Percentiles rank a stretch among this genome's conserved stretches.
Conservation (phyloP, 768 basidiomycete species). For the Phylloporus arenicola region DNA sequence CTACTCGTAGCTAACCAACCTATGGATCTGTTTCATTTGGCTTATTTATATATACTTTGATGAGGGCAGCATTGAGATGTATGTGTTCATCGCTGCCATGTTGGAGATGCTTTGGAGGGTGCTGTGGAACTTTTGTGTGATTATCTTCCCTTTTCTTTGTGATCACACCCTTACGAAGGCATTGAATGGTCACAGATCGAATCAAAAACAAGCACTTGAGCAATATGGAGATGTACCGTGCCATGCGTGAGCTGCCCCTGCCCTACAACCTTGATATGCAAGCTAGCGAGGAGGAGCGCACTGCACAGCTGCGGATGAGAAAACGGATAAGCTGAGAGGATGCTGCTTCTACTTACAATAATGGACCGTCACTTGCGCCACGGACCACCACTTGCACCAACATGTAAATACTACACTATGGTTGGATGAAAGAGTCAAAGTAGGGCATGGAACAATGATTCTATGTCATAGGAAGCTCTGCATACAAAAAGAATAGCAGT, state of each 20-base stretch:
- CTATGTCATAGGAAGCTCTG: too few relatives aligned
- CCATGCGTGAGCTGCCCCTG: conserved; percentile 78
- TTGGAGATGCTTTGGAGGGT: conserved; percentile 76
- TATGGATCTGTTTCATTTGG: conserved; percentile 78
- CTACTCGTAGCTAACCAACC: conserved; percentile 55
- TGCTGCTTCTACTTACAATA: neutral
- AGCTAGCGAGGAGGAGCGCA: conserved; percentile 36
- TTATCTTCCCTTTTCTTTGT: conserved; percentile 3
- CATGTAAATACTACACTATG: too few relatives aligned
- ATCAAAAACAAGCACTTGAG: conserved; percentile 89
- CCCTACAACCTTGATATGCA: conserved; percentile 60
- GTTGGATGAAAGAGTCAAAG: too few relatives aligned
- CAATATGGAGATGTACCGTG: conserved; percentile 89
- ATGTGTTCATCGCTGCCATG: conserved; percentile 62
- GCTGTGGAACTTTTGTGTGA: conserved; percentile 90
- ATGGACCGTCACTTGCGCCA: too few relatives aligned
- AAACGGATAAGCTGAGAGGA: conserved; percentile 20
- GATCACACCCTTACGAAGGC: neutral
- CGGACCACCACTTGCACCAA: too few relatives aligned
- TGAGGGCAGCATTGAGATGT: conserved; percentile 45
- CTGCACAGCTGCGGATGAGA: conserved; percentile 4
- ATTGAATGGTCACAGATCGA: conserved; percentile 44
- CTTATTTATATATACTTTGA: conserved; percentile 61
- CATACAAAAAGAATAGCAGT: too few relatives aligned
- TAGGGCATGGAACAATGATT: too few relatives aligned